Conservation (phyloP, 2,329 filamentous ascomycete species). For the Paracoccidioides brasiliensis region DNA sequence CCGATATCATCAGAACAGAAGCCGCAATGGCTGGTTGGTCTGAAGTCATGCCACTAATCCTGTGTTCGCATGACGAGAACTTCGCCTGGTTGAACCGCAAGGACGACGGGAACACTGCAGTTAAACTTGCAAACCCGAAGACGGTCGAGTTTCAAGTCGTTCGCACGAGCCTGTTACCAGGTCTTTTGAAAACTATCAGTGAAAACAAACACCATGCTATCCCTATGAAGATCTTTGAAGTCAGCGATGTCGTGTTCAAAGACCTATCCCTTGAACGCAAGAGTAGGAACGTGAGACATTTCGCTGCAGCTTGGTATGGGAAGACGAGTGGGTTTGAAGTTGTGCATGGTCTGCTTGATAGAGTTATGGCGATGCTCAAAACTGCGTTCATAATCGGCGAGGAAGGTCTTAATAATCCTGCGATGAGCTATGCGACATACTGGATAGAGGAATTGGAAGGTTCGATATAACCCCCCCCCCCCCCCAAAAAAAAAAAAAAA, state of each 20-base stretch:
- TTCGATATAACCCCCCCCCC: neutral
- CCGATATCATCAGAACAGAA: conserved; percentile 79
- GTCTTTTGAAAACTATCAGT: conserved; percentile 81
- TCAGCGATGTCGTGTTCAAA: conserved; percentile 84
- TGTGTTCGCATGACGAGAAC: conserved; percentile 97
- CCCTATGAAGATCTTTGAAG: conserved; percentile 86
- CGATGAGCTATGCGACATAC: conserved; percentile 55
- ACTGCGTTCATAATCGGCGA: conserved; percentile 66
- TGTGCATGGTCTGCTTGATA: conserved; percentile 86
- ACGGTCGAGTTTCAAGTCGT: conserved; percentile 89
- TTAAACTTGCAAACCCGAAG: conserved; percentile 84
- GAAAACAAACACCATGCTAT: conserved; percentile 84
- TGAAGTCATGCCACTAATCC: conserved; percentile 88
- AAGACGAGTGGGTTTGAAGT: conserved; percentile 91
- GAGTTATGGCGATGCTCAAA: conserved; percentile 83
- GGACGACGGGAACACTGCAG: conserved; percentile 70
- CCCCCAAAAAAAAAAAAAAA: too few species aligned
- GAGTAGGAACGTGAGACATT: conserved; percentile 84
- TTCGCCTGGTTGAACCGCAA: conserved; percentile 87
- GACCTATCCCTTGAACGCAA: conserved; percentile 69
- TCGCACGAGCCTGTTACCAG: conserved; percentile 71
- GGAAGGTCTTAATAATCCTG: conserved; percentile 50
- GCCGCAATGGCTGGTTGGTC: conserved; percentile 90
- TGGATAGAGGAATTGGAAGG: conserved; percentile 88
- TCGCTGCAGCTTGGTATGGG: conserved; percentile 90